A percentile compares a stretch with the other conserved stretches of the same genome.
phyloP scores from a whole-genome alignment of 2,329 filamentous ascomycete species.

The Ceratocystis ficicola region DNA sequence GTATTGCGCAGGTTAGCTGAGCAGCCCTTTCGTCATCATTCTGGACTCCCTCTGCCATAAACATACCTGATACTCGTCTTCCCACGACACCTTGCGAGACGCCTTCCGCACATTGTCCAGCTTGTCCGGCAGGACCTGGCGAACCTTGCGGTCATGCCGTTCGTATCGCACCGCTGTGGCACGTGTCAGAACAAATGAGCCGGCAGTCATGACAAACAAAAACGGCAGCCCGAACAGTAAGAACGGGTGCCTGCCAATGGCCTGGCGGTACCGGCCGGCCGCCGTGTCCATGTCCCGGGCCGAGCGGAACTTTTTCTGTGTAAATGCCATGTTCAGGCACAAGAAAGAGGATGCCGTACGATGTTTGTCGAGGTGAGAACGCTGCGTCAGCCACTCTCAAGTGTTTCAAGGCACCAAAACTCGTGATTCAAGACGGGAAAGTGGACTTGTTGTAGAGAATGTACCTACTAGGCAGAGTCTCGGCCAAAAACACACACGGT shows the following conservation, averaged over 20 bases:
- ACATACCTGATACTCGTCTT: constrained; percentile 78
- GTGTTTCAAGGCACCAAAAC: neutral
- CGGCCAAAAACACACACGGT: too few species aligned
- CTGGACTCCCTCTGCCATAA: neutral
- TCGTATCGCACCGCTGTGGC: constrained; percentile 92
- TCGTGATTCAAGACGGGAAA: neutral
- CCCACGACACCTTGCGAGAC: constrained; percentile 61
- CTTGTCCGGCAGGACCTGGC: constrained; percentile 74
- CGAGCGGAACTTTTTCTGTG: constrained; percentile 27
- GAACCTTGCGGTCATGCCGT: constrained; percentile 77
- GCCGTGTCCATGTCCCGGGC: constrained; percentile 54
- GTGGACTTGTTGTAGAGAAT: too few species aligned
- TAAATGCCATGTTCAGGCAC: constrained; percentile 14
- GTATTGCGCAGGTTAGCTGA: neutral
- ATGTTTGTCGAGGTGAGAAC: too few species aligned
- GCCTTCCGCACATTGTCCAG: constrained; percentile 66
- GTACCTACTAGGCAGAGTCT: too few species aligned
- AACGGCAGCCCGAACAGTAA: constrained; percentile 90
- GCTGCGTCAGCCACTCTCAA: too few species aligned
- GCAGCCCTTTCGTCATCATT: neutral
- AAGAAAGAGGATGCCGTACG: neutral
- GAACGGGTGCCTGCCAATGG: constrained; percentile 72
- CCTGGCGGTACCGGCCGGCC: constrained; percentile 62
- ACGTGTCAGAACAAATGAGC: constrained; percentile 87
- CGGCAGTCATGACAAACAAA: constrained; percentile 74